Evolutionary conservation across 331 rosid species (phyloP), one percentile per base, ranked within the genome.

Genomic region (Arachis monticola): DNA sequence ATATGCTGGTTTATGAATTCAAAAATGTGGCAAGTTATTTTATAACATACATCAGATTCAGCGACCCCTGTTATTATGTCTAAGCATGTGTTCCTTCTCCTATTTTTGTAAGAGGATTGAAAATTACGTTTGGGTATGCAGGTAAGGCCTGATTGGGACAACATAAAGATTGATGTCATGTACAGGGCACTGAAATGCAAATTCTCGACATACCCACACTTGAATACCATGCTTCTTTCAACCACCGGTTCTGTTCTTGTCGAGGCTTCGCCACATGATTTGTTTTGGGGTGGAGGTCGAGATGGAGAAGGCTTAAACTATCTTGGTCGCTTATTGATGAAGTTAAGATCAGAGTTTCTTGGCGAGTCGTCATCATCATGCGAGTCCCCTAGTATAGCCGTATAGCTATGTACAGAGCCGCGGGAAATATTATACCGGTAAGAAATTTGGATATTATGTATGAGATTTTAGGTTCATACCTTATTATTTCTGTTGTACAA

Each of bases 261-360:
- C 50, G 99, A 94, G 85, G 92, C 97, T 63, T 88, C 99, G 32
- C 99, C 97, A 0, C 95, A 88, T 58, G 99, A 92, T 83, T 89
- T 94, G 35, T 87, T 94, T 76, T 94, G 97, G 99, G 99, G 99
- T 0, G 99, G 97, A 12, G 99, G 99, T 1, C 85, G 96, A 64
- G 95, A 86, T 1, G 99, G 97, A 31, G 97, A 92, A 79, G 99
- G 99, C 74, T 83, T 94, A 51, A 94, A 94, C 60, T 88, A 90
- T 84, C 88, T 94, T 4, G 99, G 99, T 6, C 85, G 97, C 78
- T 78, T 92, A 2, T 77, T 94, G 80, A 94, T 94, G 97, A 91
- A 85, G 73, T 71, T 94, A 82, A 86, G 99, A 72, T 89, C 93
- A 1, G 99, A 92, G 86, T 88, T 94, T 87, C 87, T 88, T n/a